A percentile compares a stretch with the other conserved stretches of the same genome.
These are phyloP conservation scores for Microstegium vimineum DNA, from an alignment of 176 grass and related monocot species.

Conservation along the genomic window DNA sequence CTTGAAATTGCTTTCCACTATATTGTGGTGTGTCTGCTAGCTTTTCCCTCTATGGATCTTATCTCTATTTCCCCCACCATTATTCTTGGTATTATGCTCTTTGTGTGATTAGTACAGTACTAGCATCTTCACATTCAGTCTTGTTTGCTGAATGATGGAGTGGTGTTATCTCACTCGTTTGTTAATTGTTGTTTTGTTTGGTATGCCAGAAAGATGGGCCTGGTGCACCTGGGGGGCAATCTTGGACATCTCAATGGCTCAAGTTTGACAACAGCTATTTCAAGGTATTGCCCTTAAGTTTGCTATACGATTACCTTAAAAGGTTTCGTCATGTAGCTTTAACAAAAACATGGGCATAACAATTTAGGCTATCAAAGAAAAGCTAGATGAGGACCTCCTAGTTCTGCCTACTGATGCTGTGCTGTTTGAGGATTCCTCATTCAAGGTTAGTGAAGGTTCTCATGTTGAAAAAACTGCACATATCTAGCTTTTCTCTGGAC, in stretches of 20 bases:
- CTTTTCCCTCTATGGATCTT: constrained; percentile 7
- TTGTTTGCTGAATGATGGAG: neutral
- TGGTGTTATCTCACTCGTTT: neutral
- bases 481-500: neutral
- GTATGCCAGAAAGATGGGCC: constrained; percentile 80
- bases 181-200: neutral
- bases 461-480: neutral
- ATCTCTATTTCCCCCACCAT: neutral
- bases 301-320: neutral
- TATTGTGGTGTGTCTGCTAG: neutral
- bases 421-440: constrained; percentile 86
- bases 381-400: constrained; percentile 65
- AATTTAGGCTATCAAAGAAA: constrained; percentile 68
- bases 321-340: constrained; percentile 5
- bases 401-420: constrained; percentile 90
- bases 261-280: constrained; percentile 97
- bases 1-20: neutral
- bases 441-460: constrained; percentile 57
- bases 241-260: constrained; percentile 93
- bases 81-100: neutral
- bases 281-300: constrained; percentile 47
- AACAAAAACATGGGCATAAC: neutral
- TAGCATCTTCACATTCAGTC: constrained; percentile 4
- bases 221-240: constrained; percentile 90
- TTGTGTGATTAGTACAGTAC: neutral